phyloP scores from a whole-genome alignment of 1,284 basidiomycete species.

The Bjerkandera adusta region DNA sequence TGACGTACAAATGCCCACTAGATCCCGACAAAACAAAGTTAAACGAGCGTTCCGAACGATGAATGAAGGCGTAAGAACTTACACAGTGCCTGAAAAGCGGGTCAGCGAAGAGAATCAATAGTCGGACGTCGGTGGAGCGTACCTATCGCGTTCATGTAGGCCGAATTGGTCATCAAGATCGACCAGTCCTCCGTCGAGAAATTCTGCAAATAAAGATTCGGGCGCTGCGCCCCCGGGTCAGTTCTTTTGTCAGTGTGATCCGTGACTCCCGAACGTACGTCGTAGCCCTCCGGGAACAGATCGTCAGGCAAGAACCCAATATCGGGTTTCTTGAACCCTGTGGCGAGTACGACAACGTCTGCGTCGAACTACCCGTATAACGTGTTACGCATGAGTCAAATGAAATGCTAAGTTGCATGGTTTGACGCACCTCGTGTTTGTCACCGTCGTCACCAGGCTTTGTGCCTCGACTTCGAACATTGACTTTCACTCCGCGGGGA shows the following conservation, averaged over 20 bases:
- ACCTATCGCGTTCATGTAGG: conserved; percentile 53
- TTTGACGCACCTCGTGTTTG: conserved; percentile 27
- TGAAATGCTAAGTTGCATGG: conserved; percentile 9
- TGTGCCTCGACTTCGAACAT: conserved; percentile 28
- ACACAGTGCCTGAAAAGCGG: conserved; percentile 25
- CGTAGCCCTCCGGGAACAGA: conserved; percentile 60
- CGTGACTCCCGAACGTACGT: conserved; percentile 26
- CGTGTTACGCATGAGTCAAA: not conserved
- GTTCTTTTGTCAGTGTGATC: not conserved
- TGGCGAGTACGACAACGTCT: conserved; percentile 61
- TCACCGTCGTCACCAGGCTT: conserved; percentile 30
- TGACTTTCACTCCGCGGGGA: conserved; percentile 39
- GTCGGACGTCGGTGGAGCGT: conserved; percentile 7
- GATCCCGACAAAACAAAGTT: not conserved
- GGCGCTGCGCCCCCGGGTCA: conserved; percentile 31
- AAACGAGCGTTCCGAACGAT: not conserved
- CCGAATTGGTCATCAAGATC: conserved; percentile 56
- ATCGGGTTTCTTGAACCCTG: conserved; percentile 57
- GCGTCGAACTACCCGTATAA: conserved; percentile 35
- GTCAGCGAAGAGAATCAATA: not conserved
- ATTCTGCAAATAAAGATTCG: conserved; percentile 63
- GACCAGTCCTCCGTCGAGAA: conserved; percentile 61
- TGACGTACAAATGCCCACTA: conserved; percentile 11
- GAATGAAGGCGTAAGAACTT: conserved; percentile 18
- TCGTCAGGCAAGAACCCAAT: conserved; percentile 54